Evolutionary conservation across 2,329 filamentous ascomycete species (phyloP).

Genomic region (Trichoderma asperellum): DNA sequence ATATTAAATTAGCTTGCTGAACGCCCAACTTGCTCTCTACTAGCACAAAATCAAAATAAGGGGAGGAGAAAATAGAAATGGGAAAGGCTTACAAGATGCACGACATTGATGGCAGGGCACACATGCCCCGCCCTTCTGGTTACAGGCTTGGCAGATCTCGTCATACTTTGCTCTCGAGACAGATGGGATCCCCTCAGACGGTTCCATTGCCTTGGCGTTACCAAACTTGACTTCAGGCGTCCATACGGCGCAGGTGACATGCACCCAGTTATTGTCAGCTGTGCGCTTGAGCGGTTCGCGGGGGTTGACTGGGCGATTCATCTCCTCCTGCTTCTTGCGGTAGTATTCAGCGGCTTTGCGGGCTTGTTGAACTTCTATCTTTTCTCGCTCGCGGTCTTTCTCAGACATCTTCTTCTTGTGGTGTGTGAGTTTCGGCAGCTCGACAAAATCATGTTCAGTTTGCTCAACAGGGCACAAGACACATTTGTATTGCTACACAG

Average conservation of each 20-base stretch:
- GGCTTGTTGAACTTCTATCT: slow-evolving; percentile 81
- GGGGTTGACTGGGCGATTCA: slow-evolving; percentile 80
- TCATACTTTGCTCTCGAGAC: slow-evolving; percentile 75
- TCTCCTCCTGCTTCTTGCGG: slow-evolving; percentile 78
- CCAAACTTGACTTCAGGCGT: slow-evolving; percentile 92
- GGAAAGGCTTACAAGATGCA: slow-evolving; percentile 47
- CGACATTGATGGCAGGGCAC: slow-evolving; percentile 79
- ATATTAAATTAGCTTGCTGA: slow-evolving; percentile 26
- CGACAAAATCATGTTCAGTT: slow-evolving; percentile 82
- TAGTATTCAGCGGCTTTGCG: slow-evolving; percentile 81
- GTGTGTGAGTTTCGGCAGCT: slow-evolving; percentile 58
- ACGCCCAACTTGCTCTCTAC: too few species aligned
- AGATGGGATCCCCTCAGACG: slow-evolving; percentile 86
- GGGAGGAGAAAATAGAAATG: not conserved
- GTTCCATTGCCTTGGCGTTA: slow-evolving; percentile 77
- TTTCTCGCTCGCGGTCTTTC: slow-evolving; percentile 87
- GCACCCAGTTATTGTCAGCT: slow-evolving; percentile 97
- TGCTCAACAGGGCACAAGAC: slow-evolving; percentile 84
- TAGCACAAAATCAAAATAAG: not conserved
- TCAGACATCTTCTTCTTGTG: slow-evolving; percentile 87
- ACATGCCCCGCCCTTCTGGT: slow-evolving; percentile 74
- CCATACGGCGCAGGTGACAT: slow-evolving; percentile 91
- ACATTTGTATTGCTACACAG: slow-evolving; percentile 78
- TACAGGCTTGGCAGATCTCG: slow-evolving; percentile 83
- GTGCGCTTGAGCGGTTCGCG: slow-evolving; percentile 92